A percentile compares a stretch with the other conserved stretches of the same genome.
phyloP scores from a whole-genome alignment of 129 eudicot genomes.

The Chrysanthemum lavandulifolium region DNA sequence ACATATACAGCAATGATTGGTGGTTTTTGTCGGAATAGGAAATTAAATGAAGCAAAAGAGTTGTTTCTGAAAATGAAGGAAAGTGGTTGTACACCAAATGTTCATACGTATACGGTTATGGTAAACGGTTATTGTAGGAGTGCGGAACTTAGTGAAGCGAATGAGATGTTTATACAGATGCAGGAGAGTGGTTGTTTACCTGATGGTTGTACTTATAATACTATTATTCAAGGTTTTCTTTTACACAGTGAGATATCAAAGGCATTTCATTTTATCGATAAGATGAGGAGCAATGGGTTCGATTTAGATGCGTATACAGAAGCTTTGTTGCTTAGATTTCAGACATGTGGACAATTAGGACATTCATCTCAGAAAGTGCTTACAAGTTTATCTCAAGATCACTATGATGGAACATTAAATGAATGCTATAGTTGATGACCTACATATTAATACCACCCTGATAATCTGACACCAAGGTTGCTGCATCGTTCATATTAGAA shows the following conservation, averaged over 20 bases:
- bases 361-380: background rate
- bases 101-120: conserved; percentile 28
- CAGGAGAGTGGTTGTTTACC: conserved; percentile 26
- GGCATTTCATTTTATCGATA: conserved; percentile 25
- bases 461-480: background rate
- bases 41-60: conserved; percentile 24
- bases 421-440: conserved; percentile 12
- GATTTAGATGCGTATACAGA: conserved; percentile 22
- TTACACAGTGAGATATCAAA: conserved; percentile 17
- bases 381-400: conserved; percentile 5
- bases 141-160: conserved; percentile 22
- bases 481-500: background rate
- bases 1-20: conserved; percentile 39
- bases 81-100: conserved; percentile 15
- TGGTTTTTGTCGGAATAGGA: conserved; percentile 34
- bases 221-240: conserved; percentile 29
- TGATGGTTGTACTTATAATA: conserved; percentile 30
- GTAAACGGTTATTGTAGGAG: conserved; percentile 38
- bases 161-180: conserved; percentile 24
- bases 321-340: conserved; percentile 32
- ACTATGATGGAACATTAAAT: background rate
- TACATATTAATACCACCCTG: background rate
- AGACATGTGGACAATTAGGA: conserved; percentile 19
- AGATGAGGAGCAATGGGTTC: conserved; percentile 22
- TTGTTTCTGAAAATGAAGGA: conserved; percentile 29